Evolutionary conservation across 2,329 filamentous ascomycete genomes (phyloP), one percentile per base, ranked within the genome.

Genomic region (Alternaria atra): DNA sequence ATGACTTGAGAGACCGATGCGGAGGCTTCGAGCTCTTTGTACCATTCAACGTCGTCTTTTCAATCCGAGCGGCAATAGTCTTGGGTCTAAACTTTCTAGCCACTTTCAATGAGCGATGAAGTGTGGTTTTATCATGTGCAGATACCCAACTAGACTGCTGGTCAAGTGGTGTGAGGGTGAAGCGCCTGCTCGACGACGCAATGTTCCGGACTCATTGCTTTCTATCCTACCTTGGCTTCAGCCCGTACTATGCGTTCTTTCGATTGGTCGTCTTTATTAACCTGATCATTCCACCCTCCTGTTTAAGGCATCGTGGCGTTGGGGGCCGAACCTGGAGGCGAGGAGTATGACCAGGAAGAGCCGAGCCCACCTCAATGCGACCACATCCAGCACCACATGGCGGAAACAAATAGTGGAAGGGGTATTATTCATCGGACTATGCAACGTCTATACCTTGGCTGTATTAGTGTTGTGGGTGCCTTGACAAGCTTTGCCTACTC

Each of bases 21-120:
- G 25, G 25, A 6, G 32, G 9, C 3, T 20, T 13, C 9, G 3
- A 20, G 27, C 17, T 20, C 25, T 51, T 37, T 48, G 29, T 70
- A 66, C 66, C 66, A 69, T 70, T 59, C 63, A 65, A 58, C 20
- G 35, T 15, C n/a, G 23, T 40, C 6, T 48, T 25, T 2, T 34
- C 10, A 29, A 15, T 20, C 20, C 27, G 39, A 46, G 20, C 25
- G 25, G 17, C 34, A 15, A 29, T 55, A 17, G 3, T 27, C 6
- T 17, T 46, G 15, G 10, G 8, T 3, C 5, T 51, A 15, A 4
- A 5, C 25, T 17, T 43, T 39, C 5, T 15, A 52, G 25, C 29
- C 39, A 13, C 39, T 27, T 17, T n/a, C 6, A 25, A 44, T 20
- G 30, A n/a, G 39, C 39, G 32, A 60, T 39, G 20, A 13, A n/a